Base-by-base conservation (phyloP, 352 stramenopile genomes). In the Phytophthora tubulina region DNA sequence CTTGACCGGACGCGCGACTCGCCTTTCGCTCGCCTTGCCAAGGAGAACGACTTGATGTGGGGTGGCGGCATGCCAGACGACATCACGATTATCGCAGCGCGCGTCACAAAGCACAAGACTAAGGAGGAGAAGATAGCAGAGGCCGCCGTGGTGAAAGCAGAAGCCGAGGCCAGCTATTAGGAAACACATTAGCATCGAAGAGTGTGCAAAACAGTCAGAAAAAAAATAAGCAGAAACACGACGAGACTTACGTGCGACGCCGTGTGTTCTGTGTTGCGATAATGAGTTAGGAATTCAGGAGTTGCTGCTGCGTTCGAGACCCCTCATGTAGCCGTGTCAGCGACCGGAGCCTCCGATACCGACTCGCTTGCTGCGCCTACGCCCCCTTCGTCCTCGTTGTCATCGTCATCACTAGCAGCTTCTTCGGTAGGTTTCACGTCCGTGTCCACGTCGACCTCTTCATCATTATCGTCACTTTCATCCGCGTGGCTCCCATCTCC, bases 31-130 rank as follows among this genome's bases (percentile, higher is more conserved):
- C 84, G 98, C 4, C 81, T 99, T 41, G 97, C 97, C 7, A 99
- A 99, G 75, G 97, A 99, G 51, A 99, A 99, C 84, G 97, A 99
- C 75, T 97, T 99, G 35, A 91, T 99, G 79, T 99, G 97, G 96
- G 84, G 85, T 30, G 97, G 97, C 61, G 97, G 95, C 21, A 97
- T 97, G 86, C 91, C 91, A 2, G 92, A 98, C 68, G 92, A 98
- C 74, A 93, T 96, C 57, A 94, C 88, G 6, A 88, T 94, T 70
- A 92, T 92, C 63, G 79, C 84, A 3, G 83, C 86, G 13, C 83
- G 86, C 15, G 85, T 93, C 21, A 76, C 72, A 5, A 88, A 89
- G 51, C 77, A 83, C 56, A 80, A 75, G 56, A 73, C 67, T 21
- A 64, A 72, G 32, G 66, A 76, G 15, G 67, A 82, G 11, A 63